phyloP scores from a whole-genome alignment of 306 rosid genomes.

The Cotoneaster glaucophyllus region DNA sequence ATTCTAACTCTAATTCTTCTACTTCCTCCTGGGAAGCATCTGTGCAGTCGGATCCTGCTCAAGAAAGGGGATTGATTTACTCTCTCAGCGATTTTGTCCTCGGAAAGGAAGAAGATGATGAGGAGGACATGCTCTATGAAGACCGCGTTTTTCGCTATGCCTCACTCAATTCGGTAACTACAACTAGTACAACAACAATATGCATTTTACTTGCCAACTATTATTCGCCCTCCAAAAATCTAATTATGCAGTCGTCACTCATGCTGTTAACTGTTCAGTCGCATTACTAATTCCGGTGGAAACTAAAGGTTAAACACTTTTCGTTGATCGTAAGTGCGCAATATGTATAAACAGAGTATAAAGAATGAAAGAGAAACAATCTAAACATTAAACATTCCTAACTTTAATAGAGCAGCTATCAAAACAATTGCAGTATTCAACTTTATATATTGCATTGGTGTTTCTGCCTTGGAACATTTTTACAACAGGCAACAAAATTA shows the following conservation, averaged over 20 bases:
- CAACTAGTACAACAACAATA: neutral
- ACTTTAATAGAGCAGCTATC: neutral
- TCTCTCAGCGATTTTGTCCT: conserved; percentile 47
- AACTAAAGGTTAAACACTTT: neutral
- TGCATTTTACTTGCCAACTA: neutral
- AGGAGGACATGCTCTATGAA: conserved; percentile 75
- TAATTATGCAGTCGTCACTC: no score
- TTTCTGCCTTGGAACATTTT: neutral
- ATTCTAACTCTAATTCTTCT: neutral
- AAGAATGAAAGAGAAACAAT: neutral
- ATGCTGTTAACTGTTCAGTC: neutral
- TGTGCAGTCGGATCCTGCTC: conserved; percentile 25
- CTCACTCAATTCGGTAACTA: conserved; percentile 69
- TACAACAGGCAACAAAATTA: neutral
- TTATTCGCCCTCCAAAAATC: no score
- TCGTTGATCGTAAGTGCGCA: neutral
- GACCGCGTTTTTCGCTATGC: conserved; percentile 91
- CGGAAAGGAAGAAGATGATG: conserved; percentile 38
- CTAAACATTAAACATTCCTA: neutral
- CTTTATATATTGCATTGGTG: neutral
- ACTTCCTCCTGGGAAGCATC: conserved; percentile 13
- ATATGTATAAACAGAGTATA: no score
- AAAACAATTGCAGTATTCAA: neutral
- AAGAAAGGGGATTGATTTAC: conserved; percentile 47
- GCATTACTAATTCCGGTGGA: neutral